Evolutionary conservation across 1,284 basidiomycete genomes (phyloP), one percentile per base, ranked within the genome.

Genomic region (Microbotryum violaceum): DNA sequence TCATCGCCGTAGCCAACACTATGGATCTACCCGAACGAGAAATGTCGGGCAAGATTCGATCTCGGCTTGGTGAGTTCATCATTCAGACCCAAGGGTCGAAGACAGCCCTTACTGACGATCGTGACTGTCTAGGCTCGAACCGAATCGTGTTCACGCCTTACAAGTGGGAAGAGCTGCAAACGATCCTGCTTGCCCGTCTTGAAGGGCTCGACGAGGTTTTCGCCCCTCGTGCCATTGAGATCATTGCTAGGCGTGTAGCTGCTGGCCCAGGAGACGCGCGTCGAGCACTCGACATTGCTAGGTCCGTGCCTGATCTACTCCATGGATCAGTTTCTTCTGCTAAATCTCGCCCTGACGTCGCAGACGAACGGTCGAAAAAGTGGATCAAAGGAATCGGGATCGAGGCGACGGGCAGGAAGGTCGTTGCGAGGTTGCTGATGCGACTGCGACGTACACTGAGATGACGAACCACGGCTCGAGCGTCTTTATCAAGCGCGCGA

Each of bases 1-100:
- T 99, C 2, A 83, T 99, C 58, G 96, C 96, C 0, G 92, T 99
- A 1, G 96, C 96, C 14, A 98, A 98, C 74, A 93, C 94, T 29
- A 96, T 97, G 89, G 94, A 98, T 73, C 79, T 98, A 57, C 96
- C 96, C 0, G 94, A 98, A 75, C 82, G 94, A 29, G 87, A 88
- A 16, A 87, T 99, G 81, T 88, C 82, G 4, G 90, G 91, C 3
- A 87, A 96, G 66, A 93, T 98, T 57, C 83, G 90, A 54, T 93
- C 89, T 77, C 85, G 96, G 57, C 78, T 98, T 14, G 94, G 91
- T 90, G 69, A 57, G 82, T 74, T 9, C 9, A 31, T n/a, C 18
- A 23, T 18, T 54, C 29, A 31, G 31, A 10, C 31, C 9, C 31
- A 31, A 9, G 31, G 7, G 31, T 31, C 49, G 16, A 46, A 55